Percentiles rank a stretch among this genome's conserved stretches.
These are phyloP conservation scores for Paraglomus occultum DNA, from an alignment of 192 early-diverging fungal species.

Conservation along the genomic window DNA sequence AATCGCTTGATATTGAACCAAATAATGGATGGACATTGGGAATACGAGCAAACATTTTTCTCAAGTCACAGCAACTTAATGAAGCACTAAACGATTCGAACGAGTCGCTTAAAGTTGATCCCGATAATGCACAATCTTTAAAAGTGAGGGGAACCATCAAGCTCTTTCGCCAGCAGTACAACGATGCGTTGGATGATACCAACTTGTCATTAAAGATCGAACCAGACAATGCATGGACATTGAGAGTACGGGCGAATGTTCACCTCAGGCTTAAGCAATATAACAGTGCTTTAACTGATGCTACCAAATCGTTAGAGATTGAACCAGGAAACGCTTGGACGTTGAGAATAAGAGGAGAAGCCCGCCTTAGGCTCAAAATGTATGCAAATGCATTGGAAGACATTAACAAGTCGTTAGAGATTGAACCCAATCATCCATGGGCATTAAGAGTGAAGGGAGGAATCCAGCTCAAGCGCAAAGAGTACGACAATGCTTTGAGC, in stretches of 20 bases:
- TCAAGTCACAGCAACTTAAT: neutral
- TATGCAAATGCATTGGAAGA: slow-evolving; percentile 14
- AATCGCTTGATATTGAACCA: neutral
- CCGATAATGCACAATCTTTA: neutral
- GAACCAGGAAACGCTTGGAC: slow-evolving; percentile 18
- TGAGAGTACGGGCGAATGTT: slow-evolving; percentile 12
- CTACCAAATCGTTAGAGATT: neutral
- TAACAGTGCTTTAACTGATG: neutral
- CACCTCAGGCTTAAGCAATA: neutral
- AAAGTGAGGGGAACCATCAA: neutral
- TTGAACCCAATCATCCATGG: neutral
- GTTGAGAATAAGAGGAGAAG: slow-evolving; percentile 3
- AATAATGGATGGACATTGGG: neutral
- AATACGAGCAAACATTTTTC: neutral
- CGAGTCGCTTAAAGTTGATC: neutral
- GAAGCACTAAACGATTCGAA: neutral
- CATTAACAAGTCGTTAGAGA: slow-evolving; percentile 8
- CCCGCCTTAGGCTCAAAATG: neutral
- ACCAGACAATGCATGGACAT: slow-evolving; percentile 3
- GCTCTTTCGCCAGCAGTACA: neutral
- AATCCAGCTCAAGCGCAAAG: neutral
- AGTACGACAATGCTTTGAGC: neutral
- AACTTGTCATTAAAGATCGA: slow-evolving; percentile 12
- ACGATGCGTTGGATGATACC: slow-evolving; percentile 4
- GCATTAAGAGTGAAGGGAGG: neutral